Conservation (phyloP, 2,329 filamentous ascomycete genomes). For the Didymosphaeria variabile region DNA sequence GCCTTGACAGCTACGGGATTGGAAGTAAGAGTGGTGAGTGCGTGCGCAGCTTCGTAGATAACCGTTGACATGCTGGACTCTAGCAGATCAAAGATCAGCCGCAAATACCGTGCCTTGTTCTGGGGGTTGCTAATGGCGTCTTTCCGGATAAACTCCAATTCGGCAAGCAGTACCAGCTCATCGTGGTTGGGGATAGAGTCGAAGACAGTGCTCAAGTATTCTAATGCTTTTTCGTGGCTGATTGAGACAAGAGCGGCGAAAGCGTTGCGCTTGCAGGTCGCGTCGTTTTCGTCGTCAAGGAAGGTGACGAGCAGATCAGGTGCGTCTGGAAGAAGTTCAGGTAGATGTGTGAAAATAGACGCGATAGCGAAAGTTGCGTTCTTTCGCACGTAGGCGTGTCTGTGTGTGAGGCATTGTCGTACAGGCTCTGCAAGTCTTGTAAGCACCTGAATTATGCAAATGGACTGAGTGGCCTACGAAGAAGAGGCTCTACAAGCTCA, state of each 20-base stretch:
- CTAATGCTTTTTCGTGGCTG: constrained; percentile 89
- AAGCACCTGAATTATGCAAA: constrained; percentile 16
- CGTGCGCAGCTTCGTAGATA: constrained; percentile 96
- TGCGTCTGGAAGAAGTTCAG: constrained; percentile 92
- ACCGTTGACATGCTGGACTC: constrained; percentile 94
- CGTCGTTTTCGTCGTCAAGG: constrained; percentile 88
- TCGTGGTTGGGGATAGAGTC: constrained; percentile 94
- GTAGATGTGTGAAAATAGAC: constrained; percentile 90
- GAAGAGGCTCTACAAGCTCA: constrained; percentile 93
- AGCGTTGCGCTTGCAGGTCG: constrained; percentile 97
- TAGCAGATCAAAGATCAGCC: constrained; percentile 94
- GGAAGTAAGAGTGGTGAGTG: constrained; percentile 89
- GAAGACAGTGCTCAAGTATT: constrained; percentile 88
- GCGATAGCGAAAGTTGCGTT: constrained; percentile 96
- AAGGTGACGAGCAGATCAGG: constrained; percentile 91
- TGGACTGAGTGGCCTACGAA: constrained; percentile 59
- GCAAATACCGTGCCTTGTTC: constrained; percentile 94
- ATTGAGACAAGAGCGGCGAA: constrained; percentile 92
- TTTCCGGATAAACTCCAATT: constrained; percentile 97
- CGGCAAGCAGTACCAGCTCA: constrained; percentile 89
- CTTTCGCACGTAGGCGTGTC: constrained; percentile 97
- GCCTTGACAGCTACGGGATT: constrained; percentile 98
- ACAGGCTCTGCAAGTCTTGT: constrained; percentile 68
- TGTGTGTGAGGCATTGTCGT: constrained; percentile 90
- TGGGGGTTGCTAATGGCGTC: constrained; percentile 94